A percentile compares a stretch with the other conserved stretches of the same genome.
Conservation (phyloP, 352 stramenopile species). For the Globisporangium parvum region DNA sequence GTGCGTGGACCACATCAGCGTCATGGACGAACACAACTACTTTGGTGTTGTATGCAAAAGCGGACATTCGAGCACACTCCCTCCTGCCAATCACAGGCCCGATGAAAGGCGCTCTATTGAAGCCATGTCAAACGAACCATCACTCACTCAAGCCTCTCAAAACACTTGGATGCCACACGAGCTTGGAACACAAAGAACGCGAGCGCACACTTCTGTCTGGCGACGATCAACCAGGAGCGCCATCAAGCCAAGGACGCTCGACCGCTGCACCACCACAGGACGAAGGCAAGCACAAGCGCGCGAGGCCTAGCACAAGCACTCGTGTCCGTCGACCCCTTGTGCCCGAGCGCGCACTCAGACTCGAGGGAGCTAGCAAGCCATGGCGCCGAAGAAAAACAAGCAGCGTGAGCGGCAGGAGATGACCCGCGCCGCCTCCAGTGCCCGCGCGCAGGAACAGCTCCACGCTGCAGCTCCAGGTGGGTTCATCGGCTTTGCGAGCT, state of each 20-base stretch:
- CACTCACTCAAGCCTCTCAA: background rate
- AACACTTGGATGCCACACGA: background rate
- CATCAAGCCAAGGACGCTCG: background rate
- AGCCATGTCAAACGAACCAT: background rate
- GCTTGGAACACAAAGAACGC: background rate
- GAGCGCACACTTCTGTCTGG: background rate
- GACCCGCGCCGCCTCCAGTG: slow-evolving; percentile 71
- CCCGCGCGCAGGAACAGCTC: slow-evolving; percentile 63
- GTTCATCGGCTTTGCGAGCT: slow-evolving; percentile 77
- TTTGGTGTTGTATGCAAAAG: no score
- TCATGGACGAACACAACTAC: no score
- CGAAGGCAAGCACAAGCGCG: no score
- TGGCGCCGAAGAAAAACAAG: slow-evolving; percentile 79
- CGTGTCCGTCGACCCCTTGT: background rate
- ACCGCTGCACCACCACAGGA: background rate
- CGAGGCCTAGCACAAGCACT: background rate
- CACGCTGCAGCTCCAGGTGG: slow-evolving; percentile 9
- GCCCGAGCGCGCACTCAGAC: background rate
- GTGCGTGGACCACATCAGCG: no score
- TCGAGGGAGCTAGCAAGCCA: slow-evolving; percentile 1
- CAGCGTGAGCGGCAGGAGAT: slow-evolving; percentile 85
- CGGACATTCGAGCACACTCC: no score
- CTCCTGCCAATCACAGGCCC: no score
- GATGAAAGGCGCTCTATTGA: no score
- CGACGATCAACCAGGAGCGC: background rate